A percentile compares a stretch with the other conserved stretches of the same genome.
These are phyloP conservation scores for Reticulascus tulasneorum DNA, from an alignment of 2,329 filamentous ascomycete species.

Conservation along the genomic window DNA sequence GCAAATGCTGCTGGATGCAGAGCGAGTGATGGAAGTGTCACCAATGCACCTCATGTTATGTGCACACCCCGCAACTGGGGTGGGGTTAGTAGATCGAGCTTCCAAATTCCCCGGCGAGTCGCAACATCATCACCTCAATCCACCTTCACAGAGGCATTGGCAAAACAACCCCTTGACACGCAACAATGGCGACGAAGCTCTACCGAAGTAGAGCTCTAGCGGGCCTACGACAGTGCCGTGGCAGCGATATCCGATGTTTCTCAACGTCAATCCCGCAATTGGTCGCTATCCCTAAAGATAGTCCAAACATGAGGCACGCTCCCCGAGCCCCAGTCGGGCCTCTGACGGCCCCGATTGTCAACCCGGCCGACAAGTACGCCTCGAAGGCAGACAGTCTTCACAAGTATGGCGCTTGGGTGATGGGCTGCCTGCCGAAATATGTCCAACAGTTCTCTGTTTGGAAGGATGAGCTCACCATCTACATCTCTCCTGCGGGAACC, in stretches of 20 bases:
- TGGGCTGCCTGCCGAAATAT: constrained; percentile 96
- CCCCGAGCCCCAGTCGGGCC: constrained; percentile 50
- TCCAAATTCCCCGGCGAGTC: constrained; percentile 6
- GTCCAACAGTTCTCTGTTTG: constrained; percentile 99
- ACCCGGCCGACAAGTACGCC: constrained; percentile 89
- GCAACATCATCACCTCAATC: constrained; percentile 13
- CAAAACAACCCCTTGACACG: constrained; percentile 11
- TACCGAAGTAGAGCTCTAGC: constrained; percentile 53
- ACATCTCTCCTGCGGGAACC: constrained; percentile 83
- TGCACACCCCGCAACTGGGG: no score
- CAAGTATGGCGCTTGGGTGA: constrained; percentile 92
- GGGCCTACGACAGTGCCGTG: constrained; percentile 16
- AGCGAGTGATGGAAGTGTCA: no score
- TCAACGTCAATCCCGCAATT: constrained; percentile 17
- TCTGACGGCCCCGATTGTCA: constrained; percentile 75
- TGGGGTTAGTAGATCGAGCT: no score
- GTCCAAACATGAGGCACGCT: constrained; percentile 64
- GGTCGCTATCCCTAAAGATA: constrained; percentile 43
- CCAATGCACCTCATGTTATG: no score
- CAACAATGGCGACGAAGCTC: constrained; percentile 58
- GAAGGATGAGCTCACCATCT: constrained; percentile 97
- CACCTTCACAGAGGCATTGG: constrained; percentile 13
- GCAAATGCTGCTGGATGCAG: no score
- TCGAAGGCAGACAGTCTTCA: constrained; percentile 85
- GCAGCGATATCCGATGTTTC: constrained; percentile 15